phyloP scores from a whole-genome alignment of 108 stramenopile species.

The Nannochloropsis gaditana region DNA sequence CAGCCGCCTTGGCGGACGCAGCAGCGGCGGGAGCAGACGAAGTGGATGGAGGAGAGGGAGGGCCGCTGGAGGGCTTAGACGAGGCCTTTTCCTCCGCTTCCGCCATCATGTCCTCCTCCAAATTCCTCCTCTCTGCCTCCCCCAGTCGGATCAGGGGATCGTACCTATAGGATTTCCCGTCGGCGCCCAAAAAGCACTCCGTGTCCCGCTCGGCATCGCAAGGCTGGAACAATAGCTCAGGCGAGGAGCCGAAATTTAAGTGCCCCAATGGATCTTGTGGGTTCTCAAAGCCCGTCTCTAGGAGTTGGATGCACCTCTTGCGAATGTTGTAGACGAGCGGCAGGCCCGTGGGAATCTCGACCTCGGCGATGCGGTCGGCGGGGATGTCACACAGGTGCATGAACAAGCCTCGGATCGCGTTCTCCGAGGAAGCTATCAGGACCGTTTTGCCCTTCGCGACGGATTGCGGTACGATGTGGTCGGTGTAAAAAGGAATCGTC shows the following conservation, averaged over 20 bases:
- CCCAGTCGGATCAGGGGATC: conserved; percentile 22
- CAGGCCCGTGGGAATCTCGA: conserved; percentile 36
- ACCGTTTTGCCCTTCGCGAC: conserved; percentile 28
- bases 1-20: no score
- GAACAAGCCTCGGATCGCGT: conserved; percentile 33
- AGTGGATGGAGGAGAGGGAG: no score
- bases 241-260: conserved; percentile 75
- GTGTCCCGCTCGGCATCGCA: conserved; percentile 63
- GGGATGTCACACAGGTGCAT: conserved; percentile 41
- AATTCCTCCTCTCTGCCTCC: neutral
- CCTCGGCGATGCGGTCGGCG: conserved; percentile 20
- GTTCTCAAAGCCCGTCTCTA: conserved; percentile 71
- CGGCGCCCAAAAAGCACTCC: neutral
- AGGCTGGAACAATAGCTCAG: conserved; percentile 69
- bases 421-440: conserved; percentile 25
- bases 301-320: conserved; percentile 66
- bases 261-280: conserved; percentile 64
- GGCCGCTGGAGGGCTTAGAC: no score
- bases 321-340: conserved; percentile 51
- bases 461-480: conserved; percentile 26
- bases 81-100: neutral
- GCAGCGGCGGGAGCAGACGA: no score
- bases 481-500: conserved; percentile 34
- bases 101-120: neutral
- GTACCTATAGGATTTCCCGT: neutral